Evolutionary conservation across 495 filamentous ascomycete genomes (phyloP), one percentile per base, ranked within the genome.

Genomic region (Glutinoglossum americanum): DNA sequence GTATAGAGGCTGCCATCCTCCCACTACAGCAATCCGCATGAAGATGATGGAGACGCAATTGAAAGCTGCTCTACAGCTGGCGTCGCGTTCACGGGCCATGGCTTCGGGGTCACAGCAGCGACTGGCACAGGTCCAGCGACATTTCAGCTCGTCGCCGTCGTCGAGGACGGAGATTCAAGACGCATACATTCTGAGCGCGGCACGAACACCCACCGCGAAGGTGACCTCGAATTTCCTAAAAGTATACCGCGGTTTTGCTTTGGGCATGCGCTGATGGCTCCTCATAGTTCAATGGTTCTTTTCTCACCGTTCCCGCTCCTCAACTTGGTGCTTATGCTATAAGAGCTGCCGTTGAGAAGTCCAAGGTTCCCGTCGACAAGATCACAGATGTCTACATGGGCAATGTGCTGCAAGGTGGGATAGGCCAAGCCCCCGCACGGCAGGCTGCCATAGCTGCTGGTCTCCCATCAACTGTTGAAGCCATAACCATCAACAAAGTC

Each of bases 321-420:
- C 73, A 83, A 65, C 85, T 96, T 49, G 92, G 85, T 58, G 82
- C 89, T 21, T 78, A 81, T 26, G 92, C 87, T 61, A 94, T 98
- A 71, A 88, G 85, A 65, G 83, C 87, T 23, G 92, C 90, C 47
- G 67, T 98, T 48, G 73, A 77, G 62, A 93, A 90, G 64, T 92
- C 88, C 23, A 78, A 78, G 44, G 72, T 96, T 25, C 88, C 90
- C 5, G 65, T 79, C 21, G 77, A 80, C 28, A 80, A 82, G 64
- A 84, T 96, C 62, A 83, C 80, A 32, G 83, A 92, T 75, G 83
- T 95, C 1, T 96, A 96, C 71, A 94, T 96, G 85, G 92, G 92
- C 64, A 90, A 96, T 70, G 92, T 96, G n/a, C 76, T 96, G 21
- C 81, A 88, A 68, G 90, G 76, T 17, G 75, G 75, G 47, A 75